phyloP scores from a whole-genome alignment of 768 basidiomycete species.

The Auriscalpium vulgare region DNA sequence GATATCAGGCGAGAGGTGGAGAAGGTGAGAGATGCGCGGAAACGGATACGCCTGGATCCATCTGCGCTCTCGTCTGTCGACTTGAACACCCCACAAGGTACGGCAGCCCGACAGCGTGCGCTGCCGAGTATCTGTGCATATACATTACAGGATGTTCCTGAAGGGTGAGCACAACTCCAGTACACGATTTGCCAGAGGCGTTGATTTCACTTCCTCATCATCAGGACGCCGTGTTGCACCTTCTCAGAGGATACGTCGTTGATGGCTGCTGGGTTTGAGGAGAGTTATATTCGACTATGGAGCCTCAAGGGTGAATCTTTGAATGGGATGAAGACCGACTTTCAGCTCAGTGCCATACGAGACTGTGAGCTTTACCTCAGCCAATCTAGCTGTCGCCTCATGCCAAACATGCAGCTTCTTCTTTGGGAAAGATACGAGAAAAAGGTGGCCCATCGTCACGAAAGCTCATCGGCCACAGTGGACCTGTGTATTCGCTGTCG shows the following conservation, averaged over 20 bases:
- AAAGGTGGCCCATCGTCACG: constrained; percentile 79
- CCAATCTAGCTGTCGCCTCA: neutral
- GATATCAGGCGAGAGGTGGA: constrained; percentile 92
- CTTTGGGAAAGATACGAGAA: constrained; percentile 61
- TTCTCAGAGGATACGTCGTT: constrained; percentile 90
- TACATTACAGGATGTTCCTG: constrained; percentile 90
- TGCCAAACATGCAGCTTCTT: constrained; percentile 36
- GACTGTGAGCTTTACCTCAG: constrained; percentile 46
- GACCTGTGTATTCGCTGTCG: constrained; percentile 88
- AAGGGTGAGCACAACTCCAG: constrained; percentile 56
- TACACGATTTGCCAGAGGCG: neutral
- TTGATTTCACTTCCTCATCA: constrained; percentile 1
- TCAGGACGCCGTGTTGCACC: constrained; percentile 73
- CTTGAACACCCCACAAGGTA: constrained; percentile 48
- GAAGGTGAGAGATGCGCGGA: constrained; percentile 80
- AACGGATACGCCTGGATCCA: constrained; percentile 86
- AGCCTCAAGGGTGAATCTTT: constrained; percentile 89
- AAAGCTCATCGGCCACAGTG: constrained; percentile 96
- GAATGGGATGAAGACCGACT: constrained; percentile 69
- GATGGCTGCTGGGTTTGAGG: constrained; percentile 91
- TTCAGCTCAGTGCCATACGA: constrained; percentile 52
- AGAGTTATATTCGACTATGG: constrained; percentile 94
- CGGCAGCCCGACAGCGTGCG: constrained; percentile 50
- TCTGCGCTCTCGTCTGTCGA: constrained; percentile 51
- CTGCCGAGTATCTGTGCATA: constrained; percentile 93